Evolutionary conservation across 2,329 filamentous ascomycete genomes (phyloP).

Genomic region (Coniochaeta pulveracea): DNA sequence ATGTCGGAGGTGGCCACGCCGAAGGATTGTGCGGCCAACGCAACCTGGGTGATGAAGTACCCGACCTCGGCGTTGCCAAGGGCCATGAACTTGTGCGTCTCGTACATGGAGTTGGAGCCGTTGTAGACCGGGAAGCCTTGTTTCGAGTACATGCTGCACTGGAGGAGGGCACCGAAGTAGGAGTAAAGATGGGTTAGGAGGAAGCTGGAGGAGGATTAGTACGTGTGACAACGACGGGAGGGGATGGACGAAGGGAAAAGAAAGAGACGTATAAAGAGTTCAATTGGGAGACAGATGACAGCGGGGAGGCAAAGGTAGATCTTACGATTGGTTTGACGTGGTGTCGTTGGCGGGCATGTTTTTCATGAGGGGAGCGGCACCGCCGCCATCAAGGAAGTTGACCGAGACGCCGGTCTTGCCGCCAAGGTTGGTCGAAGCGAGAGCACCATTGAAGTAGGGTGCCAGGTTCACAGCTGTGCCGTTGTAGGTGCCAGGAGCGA

Average conservation of each 20-base stretch:
- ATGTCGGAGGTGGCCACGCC: constrained; percentile 45
- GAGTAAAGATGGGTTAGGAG: constrained; percentile 51
- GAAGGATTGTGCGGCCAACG: constrained; percentile 42
- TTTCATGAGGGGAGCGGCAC: constrained; percentile 39
- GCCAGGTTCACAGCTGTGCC: constrained; percentile 42
- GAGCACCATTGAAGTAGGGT: constrained; percentile 46
- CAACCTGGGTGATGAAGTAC: constrained; percentile 49
- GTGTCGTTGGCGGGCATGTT: constrained; percentile 41
- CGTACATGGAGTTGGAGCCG: constrained; percentile 35
- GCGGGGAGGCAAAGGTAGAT: constrained; percentile 3
- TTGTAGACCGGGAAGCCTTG: constrained; percentile 36
- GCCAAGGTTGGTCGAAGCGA: constrained; percentile 41
- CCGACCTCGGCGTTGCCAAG: constrained; percentile 36
- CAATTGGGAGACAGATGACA: not conserved
- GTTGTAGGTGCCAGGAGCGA: constrained; percentile 36
- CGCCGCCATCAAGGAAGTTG: constrained; percentile 52
- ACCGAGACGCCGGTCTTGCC: constrained; percentile 30
- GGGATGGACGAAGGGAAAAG: not conserved
- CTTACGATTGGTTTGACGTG: constrained; percentile 44
- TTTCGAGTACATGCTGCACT: constrained; percentile 38
- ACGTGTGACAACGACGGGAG: not conserved
- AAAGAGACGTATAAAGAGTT: not conserved
- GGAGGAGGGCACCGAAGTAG: constrained; percentile 48
- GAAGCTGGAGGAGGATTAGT: constrained; percentile 21
- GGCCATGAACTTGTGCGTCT: constrained; percentile 50